Evolutionary conservation across 208 protist genomes (phyloP).

Genomic region (Histomonas meleagridis): DNA sequence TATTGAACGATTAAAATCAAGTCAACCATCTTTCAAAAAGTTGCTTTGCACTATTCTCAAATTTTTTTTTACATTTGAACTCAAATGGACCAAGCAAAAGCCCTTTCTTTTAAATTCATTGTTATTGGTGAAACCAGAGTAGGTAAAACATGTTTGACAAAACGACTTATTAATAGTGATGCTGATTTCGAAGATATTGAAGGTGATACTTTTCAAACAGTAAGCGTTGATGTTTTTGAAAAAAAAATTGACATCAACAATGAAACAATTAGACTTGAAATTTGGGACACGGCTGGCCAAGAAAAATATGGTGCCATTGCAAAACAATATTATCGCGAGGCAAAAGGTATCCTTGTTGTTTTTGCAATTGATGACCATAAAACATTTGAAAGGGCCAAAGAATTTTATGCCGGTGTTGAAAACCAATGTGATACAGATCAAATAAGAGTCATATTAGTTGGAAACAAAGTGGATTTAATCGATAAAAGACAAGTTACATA

Average conservation of each 20-base stretch:
- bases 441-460: not conserved
- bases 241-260: not conserved
- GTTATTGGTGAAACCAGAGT: too few relatives aligned
- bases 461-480: constrained; percentile 25
- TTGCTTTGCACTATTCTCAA: too few relatives aligned
- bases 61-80: too few relatives aligned
- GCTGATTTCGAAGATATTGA: too few relatives aligned
- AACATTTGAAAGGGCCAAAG: not conserved
- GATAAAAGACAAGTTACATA: not conserved
- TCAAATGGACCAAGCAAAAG: too few relatives aligned
- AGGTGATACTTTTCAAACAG: too few relatives aligned
- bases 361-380: not conserved
- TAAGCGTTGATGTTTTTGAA: not conserved
- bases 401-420: not conserved
- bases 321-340: not conserved
- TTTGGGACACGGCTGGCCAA: constrained; percentile 26
- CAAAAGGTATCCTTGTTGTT: not conserved
- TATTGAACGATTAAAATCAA: too few relatives aligned
- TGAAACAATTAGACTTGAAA: not conserved
- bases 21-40: too few relatives aligned
- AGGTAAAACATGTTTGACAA: too few relatives aligned
- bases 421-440: not conserved
- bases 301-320: not conserved
- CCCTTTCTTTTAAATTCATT: too few relatives aligned
- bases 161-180: too few relatives aligned